Percentiles rank a stretch among this genome's conserved stretches.
phyloP scores from a whole-genome alignment of 805 yeast species.

The Candida sonorensis region DNA sequence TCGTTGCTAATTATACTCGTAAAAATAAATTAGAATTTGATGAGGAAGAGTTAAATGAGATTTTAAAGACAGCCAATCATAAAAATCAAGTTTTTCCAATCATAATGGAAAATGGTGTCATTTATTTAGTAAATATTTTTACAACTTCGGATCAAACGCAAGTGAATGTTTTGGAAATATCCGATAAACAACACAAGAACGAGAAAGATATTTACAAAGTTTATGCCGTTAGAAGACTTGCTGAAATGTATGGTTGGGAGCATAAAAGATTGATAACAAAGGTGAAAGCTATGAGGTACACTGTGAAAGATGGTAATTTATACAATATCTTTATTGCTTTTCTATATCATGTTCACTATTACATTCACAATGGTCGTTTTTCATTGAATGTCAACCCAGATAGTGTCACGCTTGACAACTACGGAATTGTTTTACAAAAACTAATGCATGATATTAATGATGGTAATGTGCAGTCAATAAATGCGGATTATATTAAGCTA shows the following conservation, averaged over 20 bases:
- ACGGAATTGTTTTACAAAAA: conserved; percentile 21
- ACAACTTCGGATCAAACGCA: conserved; percentile 10
- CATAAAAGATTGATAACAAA: conserved; percentile 18
- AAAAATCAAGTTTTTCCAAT: conserved; percentile 27
- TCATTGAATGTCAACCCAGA: conserved; percentile 15
- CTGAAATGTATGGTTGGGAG: conserved; percentile 27
- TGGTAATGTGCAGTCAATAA: conserved; percentile 7
- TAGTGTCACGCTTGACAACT: conserved; percentile 17
- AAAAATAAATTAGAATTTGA: conserved; percentile 25
- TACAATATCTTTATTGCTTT: conserved; percentile 22
- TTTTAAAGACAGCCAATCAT: conserved; percentile 19
- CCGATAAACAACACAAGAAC: conserved; percentile 15
- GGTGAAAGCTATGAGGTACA: conserved; percentile 17
- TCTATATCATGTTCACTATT: conserved; percentile 23
- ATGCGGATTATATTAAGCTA: conserved; percentile 5
- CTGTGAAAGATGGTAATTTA: conserved; percentile 12
- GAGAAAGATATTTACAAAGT: conserved; percentile 23
- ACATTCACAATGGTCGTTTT: conserved; percentile 17
- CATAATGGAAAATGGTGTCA: conserved; percentile 22
- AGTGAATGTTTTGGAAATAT: conserved; percentile 22
- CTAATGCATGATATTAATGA: conserved; percentile 21
- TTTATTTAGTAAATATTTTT: conserved; percentile 23
- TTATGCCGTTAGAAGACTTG: conserved; percentile 21
- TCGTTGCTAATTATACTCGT: conserved; percentile 21
- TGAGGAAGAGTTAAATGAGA: conserved; percentile 22